A percentile compares a stretch with the other conserved stretches of the same genome.
Evolutionary conservation across 2,329 filamentous ascomycete genomes (phyloP).

Genomic region (Monilinia aucupariae): DNA sequence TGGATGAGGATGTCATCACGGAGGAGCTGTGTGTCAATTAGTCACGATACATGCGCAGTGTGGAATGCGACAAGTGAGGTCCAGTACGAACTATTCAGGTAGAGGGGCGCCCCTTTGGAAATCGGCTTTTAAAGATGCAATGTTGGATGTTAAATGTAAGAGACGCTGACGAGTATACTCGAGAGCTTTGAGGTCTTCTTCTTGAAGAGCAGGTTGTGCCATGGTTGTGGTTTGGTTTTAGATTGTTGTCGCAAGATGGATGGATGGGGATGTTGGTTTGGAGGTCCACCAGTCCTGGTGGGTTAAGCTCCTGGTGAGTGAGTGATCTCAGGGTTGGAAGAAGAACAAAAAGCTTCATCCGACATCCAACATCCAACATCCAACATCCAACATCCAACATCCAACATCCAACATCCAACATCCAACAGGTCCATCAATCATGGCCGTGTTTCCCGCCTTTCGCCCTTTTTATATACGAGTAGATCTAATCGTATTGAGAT

Average conservation of each 20-base stretch:
- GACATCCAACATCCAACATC: no score
- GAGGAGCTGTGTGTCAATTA: constrained; percentile 49
- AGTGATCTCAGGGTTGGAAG: no score
- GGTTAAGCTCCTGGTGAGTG: no score
- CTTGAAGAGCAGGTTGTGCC: constrained; percentile 25
- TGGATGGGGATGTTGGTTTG: no score
- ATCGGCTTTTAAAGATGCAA: constrained; percentile 57
- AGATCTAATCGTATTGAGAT: no score
- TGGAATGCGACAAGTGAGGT: neutral
- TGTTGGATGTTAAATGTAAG: constrained; percentile 61
- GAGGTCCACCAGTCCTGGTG: no score
- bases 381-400: no score
- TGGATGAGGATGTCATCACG: constrained; percentile 64
- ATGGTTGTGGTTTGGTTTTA: constrained; percentile 19
- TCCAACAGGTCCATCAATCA: no score
- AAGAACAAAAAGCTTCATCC: no score
- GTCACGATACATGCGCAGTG: constrained; percentile 16
- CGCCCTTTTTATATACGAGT: no score
- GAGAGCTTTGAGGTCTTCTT: constrained; percentile 60
- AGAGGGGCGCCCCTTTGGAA: constrained; percentile 59
- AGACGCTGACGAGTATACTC: constrained; percentile 66
- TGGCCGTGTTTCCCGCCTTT: no score
- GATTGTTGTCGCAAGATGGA: neutral
- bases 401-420: no score
- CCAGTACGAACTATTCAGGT: constrained; percentile 54